Percentiles rank a stretch among this genome's conserved stretches.
Evolutionary conservation across 2,329 filamentous ascomycete species (phyloP).

Genomic region (Aspergillus fructus): DNA sequence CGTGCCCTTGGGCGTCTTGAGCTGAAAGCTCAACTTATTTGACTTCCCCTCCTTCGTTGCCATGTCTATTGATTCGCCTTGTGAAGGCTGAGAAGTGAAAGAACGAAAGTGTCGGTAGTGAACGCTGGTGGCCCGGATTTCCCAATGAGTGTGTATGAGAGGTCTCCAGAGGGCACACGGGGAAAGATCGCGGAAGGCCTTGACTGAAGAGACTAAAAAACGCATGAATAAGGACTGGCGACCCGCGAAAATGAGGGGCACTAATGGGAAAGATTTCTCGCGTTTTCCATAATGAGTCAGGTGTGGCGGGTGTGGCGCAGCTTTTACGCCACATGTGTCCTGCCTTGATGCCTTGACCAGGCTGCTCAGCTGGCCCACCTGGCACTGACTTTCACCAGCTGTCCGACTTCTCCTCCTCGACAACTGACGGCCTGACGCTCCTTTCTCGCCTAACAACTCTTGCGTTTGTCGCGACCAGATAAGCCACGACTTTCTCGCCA

Average conservation of each 20-base stretch:
- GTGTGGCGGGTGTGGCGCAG: neutral
- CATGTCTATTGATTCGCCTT: conserved; percentile 13
- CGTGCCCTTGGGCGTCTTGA: conserved; percentile 90
- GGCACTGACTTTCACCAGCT: neutral
- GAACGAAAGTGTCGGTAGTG: conserved; percentile 6
- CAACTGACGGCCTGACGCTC: neutral
- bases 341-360: neutral
- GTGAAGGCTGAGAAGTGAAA: conserved; percentile 4
- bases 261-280: conserved; percentile 10
- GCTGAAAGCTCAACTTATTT: conserved; percentile 55
- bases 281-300: conserved; percentile 12
- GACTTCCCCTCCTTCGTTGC: conserved; percentile 33
- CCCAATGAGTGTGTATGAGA: conserved; percentile 5
- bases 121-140: conserved; percentile 7
- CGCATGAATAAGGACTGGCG: conserved; percentile 11
- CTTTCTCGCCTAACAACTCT: conserved; percentile 1
- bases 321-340: neutral
- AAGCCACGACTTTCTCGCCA: conserved; percentile 4
- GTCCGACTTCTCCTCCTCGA: too few relatives aligned
- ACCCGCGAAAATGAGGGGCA: conserved; percentile 9
- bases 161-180: conserved; percentile 5
- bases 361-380: neutral
- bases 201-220: conserved; percentile 13
- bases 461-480: conserved; percentile 3
- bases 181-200: conserved; percentile 2